Base-by-base conservation (phyloP, 148 eudicot species). In the Amaranthus hypochondriacus region DNA sequence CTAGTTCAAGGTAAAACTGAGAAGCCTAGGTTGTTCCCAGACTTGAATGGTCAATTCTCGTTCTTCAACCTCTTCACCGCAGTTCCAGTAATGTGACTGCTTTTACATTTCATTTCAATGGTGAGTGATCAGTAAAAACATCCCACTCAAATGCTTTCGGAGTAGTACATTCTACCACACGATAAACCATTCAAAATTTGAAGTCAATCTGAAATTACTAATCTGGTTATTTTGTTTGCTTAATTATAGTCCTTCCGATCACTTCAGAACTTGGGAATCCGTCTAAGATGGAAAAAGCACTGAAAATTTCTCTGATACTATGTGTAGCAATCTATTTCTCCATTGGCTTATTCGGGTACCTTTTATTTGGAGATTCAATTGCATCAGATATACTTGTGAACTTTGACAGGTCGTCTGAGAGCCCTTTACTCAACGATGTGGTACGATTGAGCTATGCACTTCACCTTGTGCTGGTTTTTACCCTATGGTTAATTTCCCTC, bases 31-130 rank as follows among this genome's bases (percentile, higher is more conserved):
- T 64, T 92, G 9, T 49, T 95, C 39, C 99, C 99, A 1, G 79
- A 88, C 11, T 61, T 95, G 66, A 80, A 82, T 51, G 56, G 71
- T 5, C 77, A 76, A 44, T 81, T 81, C 15, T 86, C 96, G 14
- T 85, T 95, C 86, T 92, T 92, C 76, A 81, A 89, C 74, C 96
- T 95, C 69, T 95, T 95, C 85, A 92, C 99, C 9, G 91, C 97
- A 10, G 79, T 88, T 50, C 99, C 99, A 10, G 96, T 95, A 5
- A 90, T 50, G 96, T 95, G 0, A 92, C 99, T 0, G 97, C 99
- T 50, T 95, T 95, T 82, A 92, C 96, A 21, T 95, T 92, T 84
- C 99, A 95, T 73, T 92, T 95, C 86, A 95, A 95, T 70, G 92
- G 99, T 95, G 72, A 86, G 87, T 51, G 2, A 6, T 28, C 39